Evolutionary conservation across 2,329 filamentous ascomycete genomes (phyloP).

Genomic region (Sarocladiaceae sp.): DNA sequence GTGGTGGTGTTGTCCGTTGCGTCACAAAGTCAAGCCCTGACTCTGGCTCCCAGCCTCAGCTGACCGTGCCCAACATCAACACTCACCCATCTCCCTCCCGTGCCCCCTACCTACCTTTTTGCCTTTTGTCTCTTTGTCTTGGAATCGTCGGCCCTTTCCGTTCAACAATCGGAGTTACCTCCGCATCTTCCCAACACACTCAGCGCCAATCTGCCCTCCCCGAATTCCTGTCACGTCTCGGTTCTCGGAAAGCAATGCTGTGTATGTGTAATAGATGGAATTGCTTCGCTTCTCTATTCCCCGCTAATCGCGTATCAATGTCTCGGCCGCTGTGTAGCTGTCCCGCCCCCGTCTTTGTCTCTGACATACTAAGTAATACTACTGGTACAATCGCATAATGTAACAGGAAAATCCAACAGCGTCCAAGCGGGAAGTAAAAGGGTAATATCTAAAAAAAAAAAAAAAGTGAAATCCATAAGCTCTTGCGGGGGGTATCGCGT

Average conservation of each 20-base stretch:
- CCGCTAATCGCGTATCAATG: slow-evolving; percentile 1
- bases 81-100: no score
- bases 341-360: slow-evolving; percentile 4
- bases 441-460: background rate
- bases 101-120: no score
- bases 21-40: no score
- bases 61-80: no score
- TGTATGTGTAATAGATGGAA: slow-evolving; percentile 9
- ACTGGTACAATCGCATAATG: slow-evolving; percentile 4
- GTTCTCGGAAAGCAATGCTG: no score
- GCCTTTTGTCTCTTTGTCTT: no score
- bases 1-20: no score
- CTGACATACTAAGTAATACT: slow-evolving; percentile 4
- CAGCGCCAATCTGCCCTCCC: background rate
- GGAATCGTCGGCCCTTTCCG: no score
- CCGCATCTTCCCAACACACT: background rate
- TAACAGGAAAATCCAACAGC: background rate
- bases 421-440: no score
- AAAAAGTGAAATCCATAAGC: background rate
- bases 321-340: slow-evolving; percentile 8
- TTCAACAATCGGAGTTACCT: background rate
- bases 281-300: slow-evolving; percentile 9
- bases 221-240: background rate
- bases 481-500: slow-evolving; percentile 7
- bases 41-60: no score